These are phyloP conservation scores for Acanthamoeba culbertsoni DNA, from an alignment of 208 protist species.

Conservation along the genomic window DNA sequence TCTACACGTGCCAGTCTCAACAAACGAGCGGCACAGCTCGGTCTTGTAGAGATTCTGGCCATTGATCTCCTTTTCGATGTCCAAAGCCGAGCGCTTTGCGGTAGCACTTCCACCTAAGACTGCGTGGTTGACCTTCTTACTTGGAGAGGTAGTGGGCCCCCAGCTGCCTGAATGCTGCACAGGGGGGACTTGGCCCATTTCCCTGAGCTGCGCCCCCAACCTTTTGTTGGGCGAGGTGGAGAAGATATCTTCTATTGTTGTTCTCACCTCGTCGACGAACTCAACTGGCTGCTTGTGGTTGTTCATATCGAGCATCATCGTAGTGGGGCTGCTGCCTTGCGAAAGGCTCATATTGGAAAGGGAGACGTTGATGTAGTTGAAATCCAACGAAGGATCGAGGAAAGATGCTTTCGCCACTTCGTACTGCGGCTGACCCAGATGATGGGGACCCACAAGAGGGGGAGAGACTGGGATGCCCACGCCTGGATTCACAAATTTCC, in stretches of 20 bases:
- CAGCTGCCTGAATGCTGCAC: slow-evolving; percentile 13
- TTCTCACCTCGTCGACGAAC: neutral
- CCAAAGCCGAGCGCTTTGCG: neutral
- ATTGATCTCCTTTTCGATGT: slow-evolving; percentile 43
- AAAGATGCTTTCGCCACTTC: neutral
- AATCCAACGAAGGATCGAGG: neutral
- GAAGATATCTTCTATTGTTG: slow-evolving; percentile 12
- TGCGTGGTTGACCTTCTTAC: neutral
- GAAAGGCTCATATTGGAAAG: slow-evolving; percentile 26
- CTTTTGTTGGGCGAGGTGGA: neutral
- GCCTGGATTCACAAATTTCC: neutral
- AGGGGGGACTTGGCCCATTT: no score
- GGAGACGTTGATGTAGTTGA: neutral
- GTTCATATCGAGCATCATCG: slow-evolving; percentile 1
- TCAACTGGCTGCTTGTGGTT: slow-evolving; percentile 1
- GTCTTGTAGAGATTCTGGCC: slow-evolving; percentile 76
- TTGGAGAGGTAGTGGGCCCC: neutral
- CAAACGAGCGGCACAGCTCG: slow-evolving; percentile 81
- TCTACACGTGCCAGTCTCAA: slow-evolving; percentile 76
- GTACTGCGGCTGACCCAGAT: neutral
- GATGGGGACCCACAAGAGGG: neutral
- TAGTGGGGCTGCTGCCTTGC: slow-evolving; percentile 12
- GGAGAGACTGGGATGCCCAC: no score
- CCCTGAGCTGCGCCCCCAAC: no score
- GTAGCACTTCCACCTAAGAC: neutral